phyloP scores from a whole-genome alignment of 176 grass and related monocot genomes.

The Phyllostachys edulis region DNA sequence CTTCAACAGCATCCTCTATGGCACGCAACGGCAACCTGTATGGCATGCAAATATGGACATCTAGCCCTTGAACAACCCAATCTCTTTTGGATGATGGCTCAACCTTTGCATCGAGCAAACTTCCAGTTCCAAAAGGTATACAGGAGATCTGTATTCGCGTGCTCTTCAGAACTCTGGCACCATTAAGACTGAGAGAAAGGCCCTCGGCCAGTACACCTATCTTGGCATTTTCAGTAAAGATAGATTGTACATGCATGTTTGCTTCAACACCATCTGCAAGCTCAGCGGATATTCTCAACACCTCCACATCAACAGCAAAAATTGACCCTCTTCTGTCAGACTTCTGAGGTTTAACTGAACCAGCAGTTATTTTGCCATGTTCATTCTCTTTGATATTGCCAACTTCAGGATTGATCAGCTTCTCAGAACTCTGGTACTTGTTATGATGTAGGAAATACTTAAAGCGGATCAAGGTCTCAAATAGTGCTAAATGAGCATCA shows the following conservation, averaged over 20 bases:
- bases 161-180: constrained; percentile 86
- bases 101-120: constrained; percentile 54
- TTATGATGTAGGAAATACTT: constrained; percentile 62
- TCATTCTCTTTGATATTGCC: constrained; percentile 42
- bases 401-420: constrained; percentile 38
- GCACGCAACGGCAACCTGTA: constrained; percentile 91
- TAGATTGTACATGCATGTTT: constrained; percentile 85
- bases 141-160: constrained; percentile 89
- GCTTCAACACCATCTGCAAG: constrained; percentile 93
- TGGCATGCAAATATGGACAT: constrained; percentile 96
- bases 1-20: constrained; percentile 95
- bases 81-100: constrained; percentile 64
- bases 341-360: constrained; percentile 52
- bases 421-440: constrained; percentile 57
- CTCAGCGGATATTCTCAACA: constrained; percentile 79
- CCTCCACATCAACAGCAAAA: constrained; percentile 89
- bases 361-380: constrained; percentile 29
- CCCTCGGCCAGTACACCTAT: constrained; percentile 94
- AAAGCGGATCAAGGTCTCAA: constrained; percentile 67
- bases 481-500: constrained; percentile 81
- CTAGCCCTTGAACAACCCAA: constrained; percentile 90
- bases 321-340: constrained; percentile 62
- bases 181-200: constrained; percentile 83
- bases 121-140: constrained; percentile 58
- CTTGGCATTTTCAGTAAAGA: constrained; percentile 95